These are phyloP conservation scores for Neofusicoccum sp. DNA, from an alignment of 2,329 filamentous ascomycete genomes.

Conservation along the genomic window DNA sequence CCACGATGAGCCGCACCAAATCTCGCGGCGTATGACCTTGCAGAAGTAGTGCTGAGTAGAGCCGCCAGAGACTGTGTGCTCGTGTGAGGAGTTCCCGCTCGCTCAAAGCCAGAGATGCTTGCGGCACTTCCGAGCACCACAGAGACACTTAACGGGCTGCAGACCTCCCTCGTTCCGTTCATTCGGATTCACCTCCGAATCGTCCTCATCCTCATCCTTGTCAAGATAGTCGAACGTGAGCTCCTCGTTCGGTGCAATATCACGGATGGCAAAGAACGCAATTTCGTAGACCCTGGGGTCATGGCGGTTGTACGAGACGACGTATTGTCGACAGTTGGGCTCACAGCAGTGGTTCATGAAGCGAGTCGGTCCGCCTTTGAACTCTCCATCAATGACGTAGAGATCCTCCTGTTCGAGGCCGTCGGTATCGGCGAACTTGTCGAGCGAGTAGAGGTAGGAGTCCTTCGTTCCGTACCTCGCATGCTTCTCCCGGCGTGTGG, in stretches of 20 bases:
- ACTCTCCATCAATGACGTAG: constrained; percentile 63
- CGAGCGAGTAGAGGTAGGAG: constrained; percentile 75
- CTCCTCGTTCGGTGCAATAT: constrained; percentile 66
- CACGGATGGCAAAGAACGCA: constrained; percentile 68
- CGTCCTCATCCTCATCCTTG: constrained; percentile 40
- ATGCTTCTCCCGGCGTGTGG: constrained; percentile 59
- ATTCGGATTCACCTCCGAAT: constrained; percentile 49
- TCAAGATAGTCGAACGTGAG: constrained; percentile 79
- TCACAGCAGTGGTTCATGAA: constrained; percentile 84
- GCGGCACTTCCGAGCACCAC: constrained; percentile 64
- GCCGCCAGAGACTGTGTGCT: no score
- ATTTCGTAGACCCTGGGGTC: constrained; percentile 74
- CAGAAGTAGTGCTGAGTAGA: no score
- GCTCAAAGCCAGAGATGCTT: constrained; percentile 62
- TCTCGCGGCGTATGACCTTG: no score
- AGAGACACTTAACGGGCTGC: constrained; percentile 44
- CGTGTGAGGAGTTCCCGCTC: no score
- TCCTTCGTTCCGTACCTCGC: constrained; percentile 54
- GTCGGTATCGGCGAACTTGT: constrained; percentile 70
- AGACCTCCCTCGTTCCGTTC: constrained; percentile 45
- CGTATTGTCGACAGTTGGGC: constrained; percentile 77
- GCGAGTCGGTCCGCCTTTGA: constrained; percentile 72
- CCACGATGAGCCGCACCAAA: no score
- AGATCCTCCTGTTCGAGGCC: constrained; percentile 44
- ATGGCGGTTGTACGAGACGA: constrained; percentile 72